Base-by-base conservation (phyloP, 106 monocot species). In the Allium fistulosum region DNA sequence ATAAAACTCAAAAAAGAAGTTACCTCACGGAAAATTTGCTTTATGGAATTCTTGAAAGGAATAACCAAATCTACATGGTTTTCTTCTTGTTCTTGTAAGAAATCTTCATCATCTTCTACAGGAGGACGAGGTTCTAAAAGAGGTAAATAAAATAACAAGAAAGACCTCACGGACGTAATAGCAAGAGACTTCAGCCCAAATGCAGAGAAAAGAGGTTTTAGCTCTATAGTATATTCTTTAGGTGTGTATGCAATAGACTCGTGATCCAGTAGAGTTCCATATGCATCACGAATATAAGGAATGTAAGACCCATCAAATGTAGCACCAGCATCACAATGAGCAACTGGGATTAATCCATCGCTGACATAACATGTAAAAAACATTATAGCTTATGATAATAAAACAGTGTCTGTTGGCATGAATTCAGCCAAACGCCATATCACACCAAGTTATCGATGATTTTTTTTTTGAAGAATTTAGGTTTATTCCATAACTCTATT, bases 1-100 rank as follows among this genome's bases (percentile, higher is more conserved):
- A 37, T 37, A 37, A 37, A 37, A 5, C 37, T 37, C 37, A 17
- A 8, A 49, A 10, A 49, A 67, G 48, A 14, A 71, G 7, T 72
- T 62, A 91, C 95, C 88, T 97, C 96, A 62, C 91, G 88, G 17
- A 81, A 59, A 68, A 92, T 97, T 80, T 92, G 96, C 71, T 89
- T 97, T 46, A 97, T 55, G 48, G 96, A 92, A 58, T 88, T 88
- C 55, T 88, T 76, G 67, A 97, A 92, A 28, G 96, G 96, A 61
- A 76, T 67, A 59, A 88, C 78, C 68, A 92, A 81, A 82, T 97
- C 92, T 26, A 83, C 60, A 66, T 70, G 67, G 17, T n/a, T 72
- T 46, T 88, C 81, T 70, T 81, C 74, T 47, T 78, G 57, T 73
- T 85, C 82, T 77, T 78, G 59, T 62, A 53, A 61, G 51, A 78